These are phyloP conservation scores for Phytophthora vignae DNA, from an alignment of 352 stramenopile species.

Conservation along the genomic window DNA sequence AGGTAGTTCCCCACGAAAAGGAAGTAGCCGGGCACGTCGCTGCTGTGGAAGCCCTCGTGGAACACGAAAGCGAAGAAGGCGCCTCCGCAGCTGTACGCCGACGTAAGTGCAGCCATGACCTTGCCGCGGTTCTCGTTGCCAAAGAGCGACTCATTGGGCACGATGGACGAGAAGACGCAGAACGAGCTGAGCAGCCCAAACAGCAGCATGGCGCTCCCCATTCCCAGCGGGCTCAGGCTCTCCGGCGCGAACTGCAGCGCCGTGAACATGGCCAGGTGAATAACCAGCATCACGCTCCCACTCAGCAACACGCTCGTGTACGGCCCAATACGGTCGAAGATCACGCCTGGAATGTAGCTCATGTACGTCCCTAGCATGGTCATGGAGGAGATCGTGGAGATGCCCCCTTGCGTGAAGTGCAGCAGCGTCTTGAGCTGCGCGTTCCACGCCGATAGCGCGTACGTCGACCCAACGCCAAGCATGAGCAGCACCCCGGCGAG, in stretches of 20 bases:
- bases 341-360: slow-evolving; percentile 71
- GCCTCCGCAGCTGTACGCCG: slow-evolving; percentile 80
- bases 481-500: slow-evolving; percentile 70
- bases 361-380: slow-evolving; percentile 83
- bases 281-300: slow-evolving; percentile 44
- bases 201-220: slow-evolving; percentile 62
- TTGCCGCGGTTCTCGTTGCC: slow-evolving; percentile 75
- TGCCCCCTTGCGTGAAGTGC: slow-evolving; percentile 76
- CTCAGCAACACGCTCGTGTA: slow-evolving; percentile 66
- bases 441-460: slow-evolving; percentile 87
- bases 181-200: slow-evolving; percentile 80
- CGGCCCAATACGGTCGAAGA: slow-evolving; percentile 76
- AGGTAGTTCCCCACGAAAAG: slow-evolving; percentile 72
- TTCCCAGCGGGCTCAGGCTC: slow-evolving; percentile 51
- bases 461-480: slow-evolving; percentile 78
- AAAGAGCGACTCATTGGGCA: slow-evolving; percentile 83
- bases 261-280: slow-evolving; percentile 56
- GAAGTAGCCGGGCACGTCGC: slow-evolving; percentile 76
- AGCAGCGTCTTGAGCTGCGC: slow-evolving; percentile 82
- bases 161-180: slow-evolving; percentile 79
- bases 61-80: slow-evolving; percentile 83
- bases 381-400: slow-evolving; percentile 79
- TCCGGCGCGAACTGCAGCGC: slow-evolving; percentile 51
- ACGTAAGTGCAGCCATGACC: slow-evolving; percentile 75
- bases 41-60: slow-evolving; percentile 59